Base-by-base conservation (phyloP, 352 stramenopile species). In the Phytophthora kernoviae region DNA sequence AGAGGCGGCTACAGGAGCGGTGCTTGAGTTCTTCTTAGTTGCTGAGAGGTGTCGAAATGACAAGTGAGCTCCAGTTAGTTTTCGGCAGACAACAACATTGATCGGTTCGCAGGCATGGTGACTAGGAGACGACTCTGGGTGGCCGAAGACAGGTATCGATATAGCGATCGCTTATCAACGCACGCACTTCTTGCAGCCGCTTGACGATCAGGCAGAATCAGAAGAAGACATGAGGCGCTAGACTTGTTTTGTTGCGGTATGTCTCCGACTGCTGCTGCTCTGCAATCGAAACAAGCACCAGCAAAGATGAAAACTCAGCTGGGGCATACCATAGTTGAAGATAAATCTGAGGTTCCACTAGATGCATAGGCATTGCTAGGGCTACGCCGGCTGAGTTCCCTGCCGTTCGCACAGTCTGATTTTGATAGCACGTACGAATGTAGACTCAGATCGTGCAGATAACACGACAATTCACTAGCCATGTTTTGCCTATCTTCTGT, bases 1-100 rank as follows among this genome's bases (percentile, higher is more conserved):
- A 50, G 55, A 39, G 18, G 33, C 27, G 22, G 27, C 20, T 34
- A 42, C 34, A 24, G 11, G 1, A 57, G 30, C 15, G 27, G 43
- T 46, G 46, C 39, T 64, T 68, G 56, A 34, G 27, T 64, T 24
- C 6, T 30, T 3, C 24, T 30, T 6, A n/a, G 24, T 30, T 30
- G 10, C 40, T 24, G n/a, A 22, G 42, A 55, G 34, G 39, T 26
- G 47, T 65, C 62, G 26, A 72, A 75, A 66, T 65, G 62, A 62
- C 51, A 75, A 75, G 62, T 75, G 67, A 72, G 47, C 11, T 33
- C 55, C 20, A 8, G 37, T 3, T n/a, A 54, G 33, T n/a, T 45
- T 49, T n/a, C 39, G n/a, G n/a, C n/a, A 30, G 24, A 3, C 6
- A 6, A 30, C 24, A 30, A 3, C 3, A 3, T 30, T 30, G 24